Conservation (phyloP, 306 rosid species). For the Quillaja saponaria region DNA sequence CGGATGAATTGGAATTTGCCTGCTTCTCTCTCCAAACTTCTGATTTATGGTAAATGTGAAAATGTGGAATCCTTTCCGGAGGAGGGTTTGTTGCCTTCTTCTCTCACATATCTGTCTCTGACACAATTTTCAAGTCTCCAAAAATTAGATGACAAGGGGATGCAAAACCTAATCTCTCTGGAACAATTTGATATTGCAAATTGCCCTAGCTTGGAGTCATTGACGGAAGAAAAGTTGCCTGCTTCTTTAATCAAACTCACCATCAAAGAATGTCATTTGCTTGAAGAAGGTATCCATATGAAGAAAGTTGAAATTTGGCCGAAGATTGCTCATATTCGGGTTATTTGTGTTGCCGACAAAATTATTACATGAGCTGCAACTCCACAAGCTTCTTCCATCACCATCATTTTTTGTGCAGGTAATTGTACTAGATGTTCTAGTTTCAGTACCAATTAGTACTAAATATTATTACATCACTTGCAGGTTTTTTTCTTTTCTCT, state of each 20-base stretch:
- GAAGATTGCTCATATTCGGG: no score
- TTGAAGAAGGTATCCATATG: not conserved
- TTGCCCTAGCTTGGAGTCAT: not conserved
- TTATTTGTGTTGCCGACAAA: no score
- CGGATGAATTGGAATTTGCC: slow-evolving; percentile 21
- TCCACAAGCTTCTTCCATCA: no score
- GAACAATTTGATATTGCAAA: not conserved
- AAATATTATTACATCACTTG: no score
- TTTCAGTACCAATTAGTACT: no score
- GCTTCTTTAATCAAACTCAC: not conserved
- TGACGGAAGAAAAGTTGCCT: slow-evolving; percentile 4
- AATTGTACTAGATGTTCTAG: no score
- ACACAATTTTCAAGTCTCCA: not conserved
- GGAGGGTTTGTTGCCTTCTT: slow-evolving; percentile 22
- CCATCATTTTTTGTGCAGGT: no score
- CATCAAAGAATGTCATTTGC: slow-evolving; percentile 3
- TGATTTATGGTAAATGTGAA: not conserved
- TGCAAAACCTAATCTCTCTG: slow-evolving; percentile 4
- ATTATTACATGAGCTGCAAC: no score
- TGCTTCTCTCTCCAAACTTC: not conserved
- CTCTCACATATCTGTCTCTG: not conserved
- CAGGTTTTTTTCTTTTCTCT: no score
- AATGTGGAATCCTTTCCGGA: slow-evolving; percentile 24
- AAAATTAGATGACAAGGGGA: slow-evolving; percentile 1
- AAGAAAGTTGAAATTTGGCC: not conserved